Percentiles rank a stretch among this genome's conserved stretches.
Conservation (phyloP, 2,329 filamentous ascomycete species). For the Hysterium pulicare region DNA sequence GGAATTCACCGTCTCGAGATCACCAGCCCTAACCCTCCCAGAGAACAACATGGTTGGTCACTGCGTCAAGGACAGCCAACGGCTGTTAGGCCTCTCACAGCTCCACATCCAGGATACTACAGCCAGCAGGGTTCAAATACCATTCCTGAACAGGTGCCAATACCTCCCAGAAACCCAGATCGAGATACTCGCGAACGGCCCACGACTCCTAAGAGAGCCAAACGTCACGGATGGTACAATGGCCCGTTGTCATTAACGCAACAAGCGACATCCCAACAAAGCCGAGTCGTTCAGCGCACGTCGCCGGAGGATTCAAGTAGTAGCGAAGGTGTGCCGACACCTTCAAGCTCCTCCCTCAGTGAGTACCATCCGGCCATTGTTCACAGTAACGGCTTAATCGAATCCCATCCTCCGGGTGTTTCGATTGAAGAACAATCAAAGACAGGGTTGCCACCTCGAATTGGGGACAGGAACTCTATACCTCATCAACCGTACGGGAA, state of each 20-base stretch:
- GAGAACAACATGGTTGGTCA: slow-evolving; percentile 28
- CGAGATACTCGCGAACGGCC: slow-evolving; percentile 37
- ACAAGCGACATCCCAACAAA: slow-evolving; percentile 19
- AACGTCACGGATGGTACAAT: slow-evolving; percentile 72
- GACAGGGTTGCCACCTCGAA: slow-evolving; percentile 22
- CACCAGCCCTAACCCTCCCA: slow-evolving; percentile 41
- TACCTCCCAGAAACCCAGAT: slow-evolving; percentile 30
- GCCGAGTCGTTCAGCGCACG: slow-evolving; percentile 42
- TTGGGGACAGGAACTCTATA: slow-evolving; percentile 35
- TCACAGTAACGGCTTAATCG: slow-evolving; percentile 48
- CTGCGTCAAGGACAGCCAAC: slow-evolving; percentile 24
- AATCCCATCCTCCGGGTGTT: slow-evolving; percentile 39
- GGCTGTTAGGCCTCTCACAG: slow-evolving; percentile 30
- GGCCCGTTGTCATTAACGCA: slow-evolving; percentile 40
- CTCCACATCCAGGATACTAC: slow-evolving; percentile 34
- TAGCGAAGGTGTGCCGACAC: slow-evolving; percentile 54
- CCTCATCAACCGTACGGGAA: slow-evolving; percentile 28
- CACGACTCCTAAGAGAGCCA: slow-evolving; percentile 57
- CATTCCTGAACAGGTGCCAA: slow-evolving; percentile 23
- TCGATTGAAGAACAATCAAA: slow-evolving; percentile 42
- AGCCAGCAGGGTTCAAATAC: slow-evolving; percentile 21
- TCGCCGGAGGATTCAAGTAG: slow-evolving; percentile 56
- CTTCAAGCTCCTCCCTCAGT: slow-evolving; percentile 46
- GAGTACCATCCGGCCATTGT: slow-evolving; percentile 54
- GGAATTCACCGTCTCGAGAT: slow-evolving; percentile 67